These are phyloP conservation scores for Coemansia sp. DNA, from an alignment of 192 early-diverging fungal genomes.

Conservation along the genomic window DNA sequence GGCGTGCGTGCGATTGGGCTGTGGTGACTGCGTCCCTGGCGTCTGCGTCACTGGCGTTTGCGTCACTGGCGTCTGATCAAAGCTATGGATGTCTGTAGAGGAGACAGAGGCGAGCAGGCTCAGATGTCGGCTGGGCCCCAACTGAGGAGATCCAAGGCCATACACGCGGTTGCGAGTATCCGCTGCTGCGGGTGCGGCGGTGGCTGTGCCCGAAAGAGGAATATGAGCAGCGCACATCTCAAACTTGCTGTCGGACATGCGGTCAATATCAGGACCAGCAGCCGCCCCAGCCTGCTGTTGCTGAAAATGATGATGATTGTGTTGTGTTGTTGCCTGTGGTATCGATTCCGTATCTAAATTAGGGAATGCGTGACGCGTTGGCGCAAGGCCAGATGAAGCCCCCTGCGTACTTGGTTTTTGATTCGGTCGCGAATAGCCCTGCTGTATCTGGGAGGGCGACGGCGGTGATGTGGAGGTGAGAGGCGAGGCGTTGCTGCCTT, in stretches of 20 bases:
- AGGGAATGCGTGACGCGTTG: slow-evolving; percentile 11
- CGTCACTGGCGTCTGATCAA: slow-evolving; percentile 3
- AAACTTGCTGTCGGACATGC: slow-evolving; percentile 8
- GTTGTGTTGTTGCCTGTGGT: slow-evolving; percentile 9
- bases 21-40: background rate
- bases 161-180: slow-evolving; percentile 8
- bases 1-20: background rate
- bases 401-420: background rate
- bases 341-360: slow-evolving; percentile 24
- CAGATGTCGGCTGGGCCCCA: background rate
- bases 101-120: slow-evolving; percentile 12
- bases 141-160: slow-evolving; percentile 12
- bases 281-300: slow-evolving; percentile 8
- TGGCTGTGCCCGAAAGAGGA: background rate
- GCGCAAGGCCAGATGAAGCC: background rate
- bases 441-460: slow-evolving; percentile 2
- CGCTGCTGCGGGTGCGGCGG: background rate
- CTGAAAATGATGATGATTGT: background rate
- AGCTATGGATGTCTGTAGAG: slow-evolving; percentile 1
- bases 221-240: slow-evolving; percentile 6
- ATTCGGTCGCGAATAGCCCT: background rate
- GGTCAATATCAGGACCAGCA: background rate
- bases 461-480: slow-evolving; percentile 10
- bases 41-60: background rate
- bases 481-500: slow-evolving; percentile 12